Evolutionary conservation across 1,284 basidiomycete genomes (phyloP).

Genomic region (Rhodotorula glutinis): DNA sequence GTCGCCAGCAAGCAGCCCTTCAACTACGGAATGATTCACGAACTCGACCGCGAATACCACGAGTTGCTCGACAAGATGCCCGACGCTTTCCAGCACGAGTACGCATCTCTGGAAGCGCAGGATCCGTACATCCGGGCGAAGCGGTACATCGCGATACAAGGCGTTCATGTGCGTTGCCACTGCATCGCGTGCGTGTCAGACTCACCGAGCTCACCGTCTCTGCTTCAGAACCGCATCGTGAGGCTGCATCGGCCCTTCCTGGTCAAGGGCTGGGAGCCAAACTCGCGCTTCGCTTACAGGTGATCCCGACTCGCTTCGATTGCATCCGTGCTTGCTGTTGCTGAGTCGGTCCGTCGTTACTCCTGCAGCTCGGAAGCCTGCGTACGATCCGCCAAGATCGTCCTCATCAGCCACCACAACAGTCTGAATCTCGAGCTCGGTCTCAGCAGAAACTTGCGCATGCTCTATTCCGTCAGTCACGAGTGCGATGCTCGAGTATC

Average conservation of each 20-base stretch:
- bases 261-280: conserved; percentile 21
- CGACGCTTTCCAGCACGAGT: conserved; percentile 22
- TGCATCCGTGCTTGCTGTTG: no score
- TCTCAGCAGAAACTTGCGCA: conserved; percentile 19
- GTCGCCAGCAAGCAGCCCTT: conserved; percentile 10
- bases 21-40: conserved; percentile 29
- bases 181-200: no score
- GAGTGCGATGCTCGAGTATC: not conserved
- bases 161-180: conserved; percentile 9
- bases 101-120: conserved; percentile 11
- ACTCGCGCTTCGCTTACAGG: conserved; percentile 17
- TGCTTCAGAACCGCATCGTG: conserved; percentile 26
- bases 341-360: not conserved
- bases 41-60: conserved; percentile 26
- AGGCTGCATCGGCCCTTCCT: conserved; percentile 32
- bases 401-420: conserved; percentile 25
- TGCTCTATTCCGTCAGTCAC: conserved; percentile 20
- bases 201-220: not conserved
- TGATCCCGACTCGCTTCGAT: not conserved
- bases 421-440: conserved; percentile 15
- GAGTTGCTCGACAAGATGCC: conserved; percentile 23
- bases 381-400: conserved; percentile 19
- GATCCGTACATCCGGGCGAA: conserved; percentile 13
- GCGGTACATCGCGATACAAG: conserved; percentile 22
- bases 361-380: conserved; percentile 19